Evolutionary conservation across 306 rosid species (phyloP).

Genomic region (Vicia faba): DNA sequence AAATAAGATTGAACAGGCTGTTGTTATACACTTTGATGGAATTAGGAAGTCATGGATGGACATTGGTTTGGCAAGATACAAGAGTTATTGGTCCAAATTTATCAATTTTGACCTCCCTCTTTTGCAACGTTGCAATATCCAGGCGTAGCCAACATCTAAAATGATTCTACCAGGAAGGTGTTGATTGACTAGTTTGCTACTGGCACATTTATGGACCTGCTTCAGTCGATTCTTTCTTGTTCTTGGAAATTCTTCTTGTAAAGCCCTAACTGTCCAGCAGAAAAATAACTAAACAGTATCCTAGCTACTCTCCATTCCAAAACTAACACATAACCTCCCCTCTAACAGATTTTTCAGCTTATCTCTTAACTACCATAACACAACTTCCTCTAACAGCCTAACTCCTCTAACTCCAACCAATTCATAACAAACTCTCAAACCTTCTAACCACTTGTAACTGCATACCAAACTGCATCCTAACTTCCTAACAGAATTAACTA

Average conservation of each 20-base stretch:
- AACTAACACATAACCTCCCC: too few species aligned
- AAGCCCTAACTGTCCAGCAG: too few species aligned
- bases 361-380: too few species aligned
- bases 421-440: too few species aligned
- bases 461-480: too few species aligned
- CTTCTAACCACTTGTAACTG: too few species aligned
- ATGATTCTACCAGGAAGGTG: conserved; percentile 14
- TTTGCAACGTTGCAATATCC: conserved; percentile 88
- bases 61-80: conserved; percentile 69
- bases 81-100: conserved; percentile 69
- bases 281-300: too few species aligned
- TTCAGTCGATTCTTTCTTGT: conserved; percentile 53
- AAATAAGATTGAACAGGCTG: conserved; percentile 64
- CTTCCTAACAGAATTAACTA: too few species aligned
- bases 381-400: too few species aligned
- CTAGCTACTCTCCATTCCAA: too few species aligned
- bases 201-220: conserved; percentile 36
- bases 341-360: too few species aligned
- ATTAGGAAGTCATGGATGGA: conserved; percentile 95
- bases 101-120: conserved; percentile 61
- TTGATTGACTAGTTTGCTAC: conserved; percentile 24
- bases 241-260: conserved; percentile 62
- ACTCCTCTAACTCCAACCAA: too few species aligned
- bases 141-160: conserved; percentile 48
- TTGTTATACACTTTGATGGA: conserved; percentile 89